Base-by-base conservation (phyloP, 2,329 filamentous ascomycete genomes). In the Aspergillus sojae region DNA sequence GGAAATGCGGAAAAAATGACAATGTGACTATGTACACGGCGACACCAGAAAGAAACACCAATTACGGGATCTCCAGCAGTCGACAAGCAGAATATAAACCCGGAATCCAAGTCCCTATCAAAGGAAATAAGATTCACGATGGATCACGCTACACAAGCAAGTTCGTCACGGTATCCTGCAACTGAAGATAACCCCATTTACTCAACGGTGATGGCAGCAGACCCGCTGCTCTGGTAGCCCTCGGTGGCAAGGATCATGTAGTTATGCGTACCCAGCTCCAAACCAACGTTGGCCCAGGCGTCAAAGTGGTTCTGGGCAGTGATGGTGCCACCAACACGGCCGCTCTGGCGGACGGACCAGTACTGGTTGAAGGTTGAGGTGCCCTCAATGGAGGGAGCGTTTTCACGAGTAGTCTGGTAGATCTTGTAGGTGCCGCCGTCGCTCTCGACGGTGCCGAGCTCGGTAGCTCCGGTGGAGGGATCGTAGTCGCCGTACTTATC, bases 291-390 rank as follows among this genome's bases (percentile, higher is more conserved):
- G 19, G 69, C 67, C 76, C 77, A 79, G 5, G 75, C 77, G 28
- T 75, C 68, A 65, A 79, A 78, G 65, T 79, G 76, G 63, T 78
- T 78, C 36, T 65, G 65, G 14, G 72, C 74, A 7, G 72, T 79
- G 48, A 80, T 75, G 5, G 74, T 78, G 19, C 78, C 78, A 32
- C 72, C 69, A 14, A 70, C 70, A 2, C 79, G 77, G 62, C 74
- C 75, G 56, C 34, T 68, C 11, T 69, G 71, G 19, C 80, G 77
- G 36, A 82, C 73, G 5, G 78, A 81, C 73, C 75, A 80, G 70
- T 79, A 82, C 69, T 82, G 80, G 43, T 73, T 68, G 67, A 82
- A 82, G 19, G 79, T 82, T 0, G 71, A 64, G 19, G 77, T 80
- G 21, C 79, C 79, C 3, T 67, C 57, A 48, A 82, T 78, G 0